Percentiles rank a stretch among this genome's conserved stretches.
These are phyloP conservation scores for Batkoa obscura DNA, from an alignment of 371 early-diverging fungal species.

Conservation along the genomic window DNA sequence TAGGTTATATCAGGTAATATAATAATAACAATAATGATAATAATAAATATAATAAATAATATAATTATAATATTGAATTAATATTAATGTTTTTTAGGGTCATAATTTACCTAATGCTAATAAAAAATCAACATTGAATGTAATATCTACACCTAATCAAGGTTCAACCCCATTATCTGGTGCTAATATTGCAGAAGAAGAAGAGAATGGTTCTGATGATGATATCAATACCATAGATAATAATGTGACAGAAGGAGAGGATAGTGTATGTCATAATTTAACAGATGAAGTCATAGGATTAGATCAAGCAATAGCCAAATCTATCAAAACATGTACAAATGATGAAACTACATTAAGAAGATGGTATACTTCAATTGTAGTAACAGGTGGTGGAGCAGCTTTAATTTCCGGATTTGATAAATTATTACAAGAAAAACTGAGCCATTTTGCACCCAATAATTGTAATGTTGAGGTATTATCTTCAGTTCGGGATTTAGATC, in stretches of 20 bases:
- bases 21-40: no score
- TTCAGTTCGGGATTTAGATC: slow-evolving; percentile 70
- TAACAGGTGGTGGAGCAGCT: slow-evolving; percentile 67
- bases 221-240: neutral
- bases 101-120: no score
- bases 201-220: neutral
- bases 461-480: slow-evolving; percentile 55
- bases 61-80: no score
- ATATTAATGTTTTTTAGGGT: neutral
- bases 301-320: slow-evolving; percentile 62
- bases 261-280: neutral
- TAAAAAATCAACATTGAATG: no score
- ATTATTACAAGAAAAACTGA: neutral
- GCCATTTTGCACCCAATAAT: no score
- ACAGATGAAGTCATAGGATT: slow-evolving; percentile 12
- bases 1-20: neutral
- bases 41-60: no score
- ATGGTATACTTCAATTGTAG: slow-evolving; percentile 49
- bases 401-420: slow-evolving; percentile 1
- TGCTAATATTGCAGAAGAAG: neutral
- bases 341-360: slow-evolving; percentile 45
- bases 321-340: slow-evolving; percentile 41
- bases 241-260: neutral
- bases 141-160: neutral
- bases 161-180: neutral